phyloP scores from a whole-genome alignment of 176 grass and related monocot genomes.

The Avena sativa region DNA sequence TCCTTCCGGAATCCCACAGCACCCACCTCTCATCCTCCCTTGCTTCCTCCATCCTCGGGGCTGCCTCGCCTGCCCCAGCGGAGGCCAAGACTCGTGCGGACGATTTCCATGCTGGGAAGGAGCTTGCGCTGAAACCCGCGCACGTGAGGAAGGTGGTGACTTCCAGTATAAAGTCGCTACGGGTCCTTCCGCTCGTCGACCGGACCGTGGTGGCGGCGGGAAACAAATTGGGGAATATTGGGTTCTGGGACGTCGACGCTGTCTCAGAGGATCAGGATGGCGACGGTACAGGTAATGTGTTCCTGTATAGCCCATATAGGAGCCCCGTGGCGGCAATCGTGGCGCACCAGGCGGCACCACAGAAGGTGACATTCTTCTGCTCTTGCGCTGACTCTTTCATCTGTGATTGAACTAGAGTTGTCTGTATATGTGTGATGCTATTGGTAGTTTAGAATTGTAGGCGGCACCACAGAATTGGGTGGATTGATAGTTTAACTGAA shows the following conservation, averaged over 20 bases:
- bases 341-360: constrained; percentile 44
- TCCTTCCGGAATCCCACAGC: not conserved
- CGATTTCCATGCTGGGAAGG: constrained; percentile 38
- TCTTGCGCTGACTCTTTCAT: not conserved
- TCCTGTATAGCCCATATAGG: constrained; percentile 60
- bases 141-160: constrained; percentile 56
- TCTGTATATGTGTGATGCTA: not conserved
- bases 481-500: not conserved
- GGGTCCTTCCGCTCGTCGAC: constrained; percentile 56
- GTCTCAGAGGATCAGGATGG: constrained; percentile 33
- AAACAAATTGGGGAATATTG: constrained; percentile 58
- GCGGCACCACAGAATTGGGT: not conserved
- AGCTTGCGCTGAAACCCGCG: constrained; percentile 48
- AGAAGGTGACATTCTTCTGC: constrained; percentile 48
- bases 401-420: not conserved
- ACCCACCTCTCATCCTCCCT: constrained; percentile 43
- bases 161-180: constrained; percentile 47
- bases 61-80: not conserved
- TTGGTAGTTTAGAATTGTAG: too few species aligned
- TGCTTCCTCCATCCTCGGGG: constrained; percentile 26
- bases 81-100: not conserved
- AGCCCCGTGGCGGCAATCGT: constrained; percentile 56
- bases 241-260: constrained; percentile 77
- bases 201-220: constrained; percentile 62
- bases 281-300: constrained; percentile 52